A percentile compares a stretch with the other conserved stretches of the same genome.
phyloP scores from a whole-genome alignment of 1,284 basidiomycete species.

The Marasmius oreades region DNA sequence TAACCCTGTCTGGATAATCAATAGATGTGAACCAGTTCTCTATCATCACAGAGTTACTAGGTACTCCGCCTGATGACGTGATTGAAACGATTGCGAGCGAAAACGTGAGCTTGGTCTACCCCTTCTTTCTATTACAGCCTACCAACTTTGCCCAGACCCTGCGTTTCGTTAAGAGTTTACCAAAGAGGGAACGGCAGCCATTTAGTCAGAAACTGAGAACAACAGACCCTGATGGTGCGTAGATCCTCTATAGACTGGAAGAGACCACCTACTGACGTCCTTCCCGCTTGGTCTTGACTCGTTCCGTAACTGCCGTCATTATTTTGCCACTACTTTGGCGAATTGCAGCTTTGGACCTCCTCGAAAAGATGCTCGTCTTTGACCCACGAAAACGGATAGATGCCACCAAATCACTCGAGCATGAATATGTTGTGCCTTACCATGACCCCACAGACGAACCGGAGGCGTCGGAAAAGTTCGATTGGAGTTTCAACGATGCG shows the following conservation, averaged over 20 bases:
- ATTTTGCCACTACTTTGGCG: not conserved
- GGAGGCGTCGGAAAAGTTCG: slow-evolving; percentile 90
- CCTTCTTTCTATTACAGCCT: not conserved
- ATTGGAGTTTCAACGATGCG: slow-evolving; percentile 99
- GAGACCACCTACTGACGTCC: not conserved
- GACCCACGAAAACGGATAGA: slow-evolving; percentile 97
- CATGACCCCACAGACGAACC: slow-evolving; percentile 99
- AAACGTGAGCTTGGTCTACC: slow-evolving; percentile 61
- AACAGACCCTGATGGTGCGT: slow-evolving; percentile 79
- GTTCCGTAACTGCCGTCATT: not conserved
- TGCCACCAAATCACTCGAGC: slow-evolving; percentile 86
- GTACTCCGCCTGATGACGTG: slow-evolving; percentile 98
- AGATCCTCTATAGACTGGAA: not conserved
- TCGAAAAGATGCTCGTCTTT: slow-evolving; percentile 99
- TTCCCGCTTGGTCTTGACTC: not conserved
- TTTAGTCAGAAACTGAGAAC: slow-evolving; percentile 94
- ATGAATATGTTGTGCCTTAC: slow-evolving; percentile 96
- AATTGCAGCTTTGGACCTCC: slow-evolving; percentile 82
- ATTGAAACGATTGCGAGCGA: slow-evolving; percentile 98
- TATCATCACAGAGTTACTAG: slow-evolving; percentile 97
- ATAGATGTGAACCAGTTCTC: slow-evolving; percentile 99
- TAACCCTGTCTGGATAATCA: slow-evolving; percentile 6
- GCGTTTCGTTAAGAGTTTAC: slow-evolving; percentile 97
- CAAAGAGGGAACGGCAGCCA: slow-evolving; percentile 93
- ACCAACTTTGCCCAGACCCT: slow-evolving; percentile 65